A percentile compares a stretch with the other conserved stretches of the same genome.
Conservation (phyloP, 75 land plant species). For the Sequoiadendron giganteum region DNA sequence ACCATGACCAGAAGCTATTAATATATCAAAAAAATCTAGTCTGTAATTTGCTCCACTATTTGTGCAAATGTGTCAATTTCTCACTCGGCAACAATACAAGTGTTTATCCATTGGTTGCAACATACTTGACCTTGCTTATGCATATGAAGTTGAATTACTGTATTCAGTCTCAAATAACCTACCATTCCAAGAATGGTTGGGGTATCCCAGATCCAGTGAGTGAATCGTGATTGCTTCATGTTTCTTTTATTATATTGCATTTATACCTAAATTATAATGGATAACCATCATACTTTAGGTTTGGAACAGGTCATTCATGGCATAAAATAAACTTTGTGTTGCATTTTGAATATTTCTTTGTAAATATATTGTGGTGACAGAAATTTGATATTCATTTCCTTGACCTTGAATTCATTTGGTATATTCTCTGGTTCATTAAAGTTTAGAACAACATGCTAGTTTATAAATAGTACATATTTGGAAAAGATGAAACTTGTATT, state of each 20-base stretch:
- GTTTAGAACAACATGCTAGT: neutral
- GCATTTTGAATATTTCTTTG: neutral
- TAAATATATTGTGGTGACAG: neutral
- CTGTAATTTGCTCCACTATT: neutral
- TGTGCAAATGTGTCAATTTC: neutral
- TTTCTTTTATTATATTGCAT: neutral
- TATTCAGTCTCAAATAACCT: conserved; percentile 5
- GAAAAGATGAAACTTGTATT: neutral
- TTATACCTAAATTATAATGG: neutral
- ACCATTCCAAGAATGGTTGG: neutral
- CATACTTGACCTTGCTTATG: neutral
- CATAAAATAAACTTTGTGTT: neutral
- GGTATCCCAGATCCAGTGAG: neutral
- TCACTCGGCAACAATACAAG: neutral
- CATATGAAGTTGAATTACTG: neutral
- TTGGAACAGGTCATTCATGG: neutral
- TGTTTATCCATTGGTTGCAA: neutral
- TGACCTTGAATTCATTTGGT: neutral
- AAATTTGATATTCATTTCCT: neutral
- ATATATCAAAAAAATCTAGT: neutral
- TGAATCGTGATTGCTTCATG: neutral
- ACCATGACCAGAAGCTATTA: conserved; percentile 27
- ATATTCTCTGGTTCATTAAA: neutral
- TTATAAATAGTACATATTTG: neutral
- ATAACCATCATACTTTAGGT: neutral